Conservation (phyloP, 495 filamentous ascomycete genomes). For the Evansstolkia leycettana region DNA sequence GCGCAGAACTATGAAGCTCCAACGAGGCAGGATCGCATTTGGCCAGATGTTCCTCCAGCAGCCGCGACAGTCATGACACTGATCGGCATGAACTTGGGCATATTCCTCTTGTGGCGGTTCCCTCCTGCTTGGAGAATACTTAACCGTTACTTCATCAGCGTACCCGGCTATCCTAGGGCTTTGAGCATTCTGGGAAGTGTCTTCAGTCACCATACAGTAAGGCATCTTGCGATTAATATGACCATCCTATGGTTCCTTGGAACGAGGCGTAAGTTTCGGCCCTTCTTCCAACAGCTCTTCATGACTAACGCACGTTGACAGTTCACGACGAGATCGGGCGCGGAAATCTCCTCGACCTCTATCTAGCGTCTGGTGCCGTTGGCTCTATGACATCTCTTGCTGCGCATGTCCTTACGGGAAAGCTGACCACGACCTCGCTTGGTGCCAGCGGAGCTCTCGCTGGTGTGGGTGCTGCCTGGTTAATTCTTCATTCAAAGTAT, state of each 20-base stretch:
- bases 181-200: constrained; percentile 52
- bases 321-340: constrained; percentile 84
- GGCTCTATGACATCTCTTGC: constrained; percentile 53
- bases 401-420: constrained; percentile 38
- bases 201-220: constrained; percentile 64
- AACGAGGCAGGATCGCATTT: constrained; percentile 43
- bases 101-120: constrained; percentile 54
- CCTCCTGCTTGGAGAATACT: constrained; percentile 61
- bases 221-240: constrained; percentile 66
- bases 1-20: constrained; percentile 54
- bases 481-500: constrained; percentile 48
- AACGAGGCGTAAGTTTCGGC: constrained; percentile 35
- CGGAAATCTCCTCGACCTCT: constrained; percentile 71
- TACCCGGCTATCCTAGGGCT: constrained; percentile 55
- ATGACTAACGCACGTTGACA: constrained; percentile 6
- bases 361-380: constrained; percentile 53
- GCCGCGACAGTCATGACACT: constrained; percentile 63
- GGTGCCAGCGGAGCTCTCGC: constrained; percentile 67
- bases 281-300: background rate
- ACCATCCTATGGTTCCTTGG: constrained; percentile 46
- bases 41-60: constrained; percentile 63
- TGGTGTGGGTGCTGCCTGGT: constrained; percentile 55
- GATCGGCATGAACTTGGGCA: constrained; percentile 48
- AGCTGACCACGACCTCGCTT: constrained; percentile 40
- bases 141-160: constrained; percentile 66